Conservation (phyloP, 441 rosid species). For the Populus hybrid region DNA sequence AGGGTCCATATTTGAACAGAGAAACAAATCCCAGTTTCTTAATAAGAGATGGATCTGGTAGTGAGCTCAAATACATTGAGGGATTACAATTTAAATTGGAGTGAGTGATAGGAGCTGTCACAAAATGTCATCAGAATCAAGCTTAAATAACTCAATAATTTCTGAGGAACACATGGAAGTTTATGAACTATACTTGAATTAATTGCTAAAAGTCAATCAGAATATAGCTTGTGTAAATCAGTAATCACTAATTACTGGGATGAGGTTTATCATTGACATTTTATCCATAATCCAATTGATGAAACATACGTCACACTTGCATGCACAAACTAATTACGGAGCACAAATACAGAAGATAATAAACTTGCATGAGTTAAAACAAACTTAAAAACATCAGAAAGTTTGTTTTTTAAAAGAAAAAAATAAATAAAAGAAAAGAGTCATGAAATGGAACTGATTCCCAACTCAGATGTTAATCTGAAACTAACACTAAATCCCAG, state of each 20-base stretch:
- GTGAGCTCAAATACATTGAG: not conserved
- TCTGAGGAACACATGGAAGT: not conserved
- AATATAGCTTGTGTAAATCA: not conserved
- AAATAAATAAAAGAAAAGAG: not conserved
- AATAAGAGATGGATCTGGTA: not conserved
- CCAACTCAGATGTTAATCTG: not conserved
- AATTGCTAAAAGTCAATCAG: not conserved
- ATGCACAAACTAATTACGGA: not conserved
- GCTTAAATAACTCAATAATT: not conserved
- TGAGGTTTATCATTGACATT: not conserved
- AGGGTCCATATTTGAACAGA: not conserved
- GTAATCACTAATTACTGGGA: not conserved
- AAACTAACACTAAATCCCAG: conserved; percentile 4
- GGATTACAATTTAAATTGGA: not conserved
- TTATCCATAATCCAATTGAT: not conserved
- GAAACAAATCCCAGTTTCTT: not conserved
- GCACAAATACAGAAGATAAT: not conserved
- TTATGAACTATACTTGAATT: not conserved
- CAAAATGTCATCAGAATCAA: not conserved
- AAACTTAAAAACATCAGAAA: not conserved
- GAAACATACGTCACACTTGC: not conserved
- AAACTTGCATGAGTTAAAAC: not conserved
- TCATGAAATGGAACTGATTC: not conserved
- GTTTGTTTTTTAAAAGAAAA: not conserved
- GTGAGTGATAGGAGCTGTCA: not conserved